Conservation (phyloP, 2,329 filamentous ascomycete species). For the Cladobotryum mycophilum region DNA sequence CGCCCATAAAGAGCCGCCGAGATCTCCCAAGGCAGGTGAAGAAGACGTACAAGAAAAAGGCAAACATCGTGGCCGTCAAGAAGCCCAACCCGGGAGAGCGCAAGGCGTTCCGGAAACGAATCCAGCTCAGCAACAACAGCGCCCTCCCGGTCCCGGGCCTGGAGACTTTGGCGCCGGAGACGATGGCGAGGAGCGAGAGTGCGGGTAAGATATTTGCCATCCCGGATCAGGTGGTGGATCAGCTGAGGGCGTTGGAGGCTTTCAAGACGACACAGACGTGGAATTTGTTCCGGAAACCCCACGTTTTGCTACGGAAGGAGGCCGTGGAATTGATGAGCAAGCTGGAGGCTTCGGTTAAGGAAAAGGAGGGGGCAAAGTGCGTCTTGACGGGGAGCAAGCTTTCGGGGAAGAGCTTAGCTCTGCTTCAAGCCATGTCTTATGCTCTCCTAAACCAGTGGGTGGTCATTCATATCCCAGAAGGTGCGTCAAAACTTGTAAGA, state of each 20-base stretch:
- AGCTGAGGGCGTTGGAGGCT: constrained; percentile 74
- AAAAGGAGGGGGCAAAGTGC: constrained; percentile 52
- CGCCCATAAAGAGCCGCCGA: constrained; percentile 27
- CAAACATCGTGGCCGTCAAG: constrained; percentile 38
- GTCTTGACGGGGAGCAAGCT: constrained; percentile 68
- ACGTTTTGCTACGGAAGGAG: constrained; percentile 70
- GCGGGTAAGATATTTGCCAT: constrained; percentile 64
- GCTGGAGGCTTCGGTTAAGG: constrained; percentile 49
- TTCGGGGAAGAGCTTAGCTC: constrained; percentile 79
- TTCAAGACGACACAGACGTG: constrained; percentile 90
- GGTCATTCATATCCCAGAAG: constrained; percentile 83
- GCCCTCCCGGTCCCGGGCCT: constrained; percentile 71
- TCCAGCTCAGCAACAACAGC: constrained; percentile 91
- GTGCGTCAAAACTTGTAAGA: constrained; percentile 42
- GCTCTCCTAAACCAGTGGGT: constrained; percentile 81
- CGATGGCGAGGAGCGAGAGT: constrained; percentile 47
- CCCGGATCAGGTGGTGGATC: constrained; percentile 65
- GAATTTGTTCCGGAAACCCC: constrained; percentile 77
- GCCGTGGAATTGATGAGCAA: constrained; percentile 63
- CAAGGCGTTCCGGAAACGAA: constrained; percentile 79
- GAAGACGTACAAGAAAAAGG: constrained; percentile 48
- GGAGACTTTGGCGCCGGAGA: constrained; percentile 50
- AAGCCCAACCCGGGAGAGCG: constrained; percentile 71
- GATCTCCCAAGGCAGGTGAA: constrained; percentile 34
- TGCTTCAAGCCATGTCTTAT: constrained; percentile 78